Evolutionary conservation across 148 eudicot genomes (phyloP), one percentile per base, ranked within the genome.

Genomic region (Selenicereus undatus): DNA sequence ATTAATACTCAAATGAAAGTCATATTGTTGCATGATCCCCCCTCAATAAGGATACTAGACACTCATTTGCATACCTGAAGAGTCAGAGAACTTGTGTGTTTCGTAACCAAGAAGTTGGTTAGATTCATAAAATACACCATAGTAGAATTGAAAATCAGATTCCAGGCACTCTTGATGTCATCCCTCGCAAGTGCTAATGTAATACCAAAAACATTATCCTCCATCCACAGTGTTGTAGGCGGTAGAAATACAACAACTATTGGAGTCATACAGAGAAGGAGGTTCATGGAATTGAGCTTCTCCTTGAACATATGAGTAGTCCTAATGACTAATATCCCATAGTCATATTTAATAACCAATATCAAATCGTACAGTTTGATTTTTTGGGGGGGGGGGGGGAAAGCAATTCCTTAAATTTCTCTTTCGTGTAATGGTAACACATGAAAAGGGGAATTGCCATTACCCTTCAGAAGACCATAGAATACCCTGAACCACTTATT

Each of bases 381-480:
- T n/a, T 16, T 21, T n/a, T n/a, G n/a, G n/a, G 45, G 45, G n/a
- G n/a, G n/a, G n/a, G n/a, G n/a, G n/a, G n/a, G 45, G 5, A 42
- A 8, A 58, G 0, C 64, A 58, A 11, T 30, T n/a, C 69, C 30
- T 11, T 77, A 13, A 5, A 70, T 58, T n/a, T 60, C 35, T 18
- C 51, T 79, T 70, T 48, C 35, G 36, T 14, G 24, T 65, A 36
- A 35, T 16, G 24, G 69, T 64, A 76, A 80, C 42, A 70, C 71
- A 51, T 13, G 26, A 43, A 43, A 58, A 82, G 13, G 64, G 69
- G n/a, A 4, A 74, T 24, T n/a, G 5, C 32, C 29, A 70, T 87
- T 91, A 94, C 97, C 98, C 98, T 90, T 94, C 98, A 76, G 98
- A 94, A 75, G 98, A 94, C 82, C 92, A 90, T 92, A 94, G 88